Base-by-base conservation (phyloP, 805 yeast species). In the Yamadazyma nakazawae region DNA sequence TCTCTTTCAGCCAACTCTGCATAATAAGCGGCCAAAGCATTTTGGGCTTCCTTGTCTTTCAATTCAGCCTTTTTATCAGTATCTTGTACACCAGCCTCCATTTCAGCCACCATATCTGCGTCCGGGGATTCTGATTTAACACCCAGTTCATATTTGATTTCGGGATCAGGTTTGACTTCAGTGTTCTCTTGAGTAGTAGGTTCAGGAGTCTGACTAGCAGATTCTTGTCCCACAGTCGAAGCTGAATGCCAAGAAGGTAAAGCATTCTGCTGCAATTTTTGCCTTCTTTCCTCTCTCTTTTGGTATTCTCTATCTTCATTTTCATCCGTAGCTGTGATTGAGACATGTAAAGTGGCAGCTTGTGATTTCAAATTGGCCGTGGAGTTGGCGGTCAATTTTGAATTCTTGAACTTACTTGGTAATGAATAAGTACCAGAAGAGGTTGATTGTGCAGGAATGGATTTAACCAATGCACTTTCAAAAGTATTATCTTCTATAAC, bases 241-340 rank as follows among this genome's bases (percentile, higher is more conserved):
- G 85, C 84, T 53, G 85, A 81, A 62, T 94, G 96, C 99, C 99
- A 94, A 25, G 94, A 84, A 7, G 99, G 99, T 54, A 94, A 75
- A 3, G 97, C 97, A 62, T 94, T 94, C 64, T 92, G 97, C 60
- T 86, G 84, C 64, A 91, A 75, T 54, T 80, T 76, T 64, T 78
- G 84, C 64, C 79, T 81, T 76, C 78, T 82, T 71, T 73, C 82
- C 63, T 86, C 85, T 60, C 79, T 72, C 55, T 82, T 82, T 60
- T 73, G 77, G 56, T 77, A 76, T 65, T 84, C 90, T 55, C 81
- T 78, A 60, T 78, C 82, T 54, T 78, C 75, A 50, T 81, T 81
- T 58, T 88, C 95, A 64, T 88, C 97, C 56, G 83, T 86, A 14
- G 92, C 94, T 4, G 96, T 83, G 44, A 94, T 90, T 55, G 87